Evolutionary conservation across 2,329 filamentous ascomycete species (phyloP), one percentile per base, ranked within the genome.

Genomic region (Cordyceps militaris): DNA sequence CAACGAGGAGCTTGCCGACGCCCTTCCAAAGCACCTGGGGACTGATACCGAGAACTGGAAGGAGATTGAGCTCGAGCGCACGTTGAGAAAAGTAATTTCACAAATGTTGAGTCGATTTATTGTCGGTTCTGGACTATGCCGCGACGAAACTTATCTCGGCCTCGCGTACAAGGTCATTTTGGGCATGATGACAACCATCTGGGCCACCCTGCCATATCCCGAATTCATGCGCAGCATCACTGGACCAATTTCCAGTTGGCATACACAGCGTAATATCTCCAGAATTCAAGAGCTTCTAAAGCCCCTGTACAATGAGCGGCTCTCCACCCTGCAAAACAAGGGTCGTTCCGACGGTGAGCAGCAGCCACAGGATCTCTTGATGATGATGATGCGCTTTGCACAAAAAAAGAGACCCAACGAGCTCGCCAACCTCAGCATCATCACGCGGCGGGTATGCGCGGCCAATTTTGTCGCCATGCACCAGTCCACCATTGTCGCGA

Each of bases 321-420:
- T 50, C 6, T 23, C 32, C 19, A 26, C 26, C 0, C 61, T 67
- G 26, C 3, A 32, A 14, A 57, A 57, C 9, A 55, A 61, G 2
- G 65, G 63, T 13, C 57, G 70, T 4, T 14, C 1, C 7, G n/a
- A 14, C 4, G 7, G n/a, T 16, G 57, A 60, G 9, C 68, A 66
- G 14, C 66, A 67, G 8, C 72, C 73, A 0, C 65, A 69, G 13
- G 75, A 78, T 40, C 68, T 70, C 19, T 48, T 77, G 2, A 74
- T 76, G 60, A 71, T 73, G 64, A 75, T 77, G 70, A 59, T 76
- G 3, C 66, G 67, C 4, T 75, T 67, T 48, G 76, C 70, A 1
- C 57, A 68, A n/a, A 67, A 67, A 21, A 65, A 76, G 46, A 68
- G 74, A 1, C 71, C 67, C 0, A 53, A 71, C 0, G 74, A 77